A percentile compares a stretch with the other conserved stretches of the same genome.
Evolutionary conservation across 805 yeast species (phyloP).

Genomic region (Debaryomyces maramus): DNA sequence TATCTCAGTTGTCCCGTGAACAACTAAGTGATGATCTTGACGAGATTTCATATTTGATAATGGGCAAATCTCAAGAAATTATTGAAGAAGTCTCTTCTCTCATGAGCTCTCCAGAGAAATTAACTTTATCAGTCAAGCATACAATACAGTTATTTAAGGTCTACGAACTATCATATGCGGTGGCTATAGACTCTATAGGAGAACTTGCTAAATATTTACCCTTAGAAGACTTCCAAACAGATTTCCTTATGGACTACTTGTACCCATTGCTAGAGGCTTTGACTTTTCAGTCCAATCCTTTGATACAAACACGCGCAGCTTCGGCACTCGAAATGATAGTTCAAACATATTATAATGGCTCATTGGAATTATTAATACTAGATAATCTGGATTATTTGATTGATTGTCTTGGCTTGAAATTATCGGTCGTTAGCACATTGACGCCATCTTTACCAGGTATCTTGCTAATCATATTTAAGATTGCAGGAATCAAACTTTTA

Average conservation of each 20-base stretch:
- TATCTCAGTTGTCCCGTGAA: conserved; percentile 7
- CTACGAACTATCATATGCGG: conserved; percentile 29
- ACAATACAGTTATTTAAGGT: conserved; percentile 7
- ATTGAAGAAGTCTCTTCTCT: conserved; percentile 33
- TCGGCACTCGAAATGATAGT: conserved; percentile 47
- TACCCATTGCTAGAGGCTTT: conserved; percentile 73
- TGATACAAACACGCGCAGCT: conserved; percentile 56
- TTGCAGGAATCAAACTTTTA: conserved; percentile 68
- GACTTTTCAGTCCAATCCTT: conserved; percentile 50
- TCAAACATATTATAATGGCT: conserved; percentile 51
- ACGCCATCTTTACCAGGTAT: conserved; percentile 74
- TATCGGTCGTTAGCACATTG: conserved; percentile 64
- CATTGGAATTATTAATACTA: conserved; percentile 54
- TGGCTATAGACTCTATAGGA: conserved; percentile 49
- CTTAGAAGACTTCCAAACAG: conserved; percentile 36
- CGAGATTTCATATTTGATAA: conserved; percentile 30
- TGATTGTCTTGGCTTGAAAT: conserved; percentile 69
- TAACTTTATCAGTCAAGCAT: conserved; percentile 5
- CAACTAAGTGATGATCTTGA: conserved; percentile 14
- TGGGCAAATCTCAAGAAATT: conserved; percentile 41
- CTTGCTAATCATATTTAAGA: conserved; percentile 62
- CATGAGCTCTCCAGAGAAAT: conserved; percentile 5
- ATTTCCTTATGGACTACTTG: conserved; percentile 66
- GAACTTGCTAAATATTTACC: conserved; percentile 21
- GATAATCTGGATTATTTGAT: conserved; percentile 79